A percentile compares a stretch with the other conserved stretches of the same genome.
Conservation (phyloP, 805 yeast species). For the Blastobotrys americana region DNA sequence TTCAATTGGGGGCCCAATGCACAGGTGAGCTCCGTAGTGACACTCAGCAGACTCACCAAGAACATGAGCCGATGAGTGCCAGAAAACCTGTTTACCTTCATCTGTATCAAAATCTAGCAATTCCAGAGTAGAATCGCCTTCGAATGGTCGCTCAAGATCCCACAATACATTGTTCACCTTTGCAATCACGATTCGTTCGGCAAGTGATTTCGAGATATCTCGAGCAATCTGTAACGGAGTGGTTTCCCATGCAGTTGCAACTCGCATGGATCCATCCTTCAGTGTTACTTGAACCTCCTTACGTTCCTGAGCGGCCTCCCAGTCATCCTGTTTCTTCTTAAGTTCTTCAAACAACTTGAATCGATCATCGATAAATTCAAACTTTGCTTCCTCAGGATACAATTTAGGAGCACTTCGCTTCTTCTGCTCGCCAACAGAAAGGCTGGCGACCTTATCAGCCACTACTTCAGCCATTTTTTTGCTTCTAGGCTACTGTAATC, state of each 20-base stretch:
- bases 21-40: slow-evolving; percentile 87
- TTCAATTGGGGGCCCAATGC: slow-evolving; percentile 93
- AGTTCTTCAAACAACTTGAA: slow-evolving; percentile 70
- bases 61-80: slow-evolving; percentile 99
- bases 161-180: slow-evolving; percentile 86
- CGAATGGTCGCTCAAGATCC: slow-evolving; percentile 94
- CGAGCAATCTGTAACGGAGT: slow-evolving; percentile 81
- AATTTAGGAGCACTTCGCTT: slow-evolving; percentile 5
- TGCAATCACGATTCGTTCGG: slow-evolving; percentile 84
- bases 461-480: slow-evolving; percentile 5
- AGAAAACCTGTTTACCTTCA: slow-evolving; percentile 94
- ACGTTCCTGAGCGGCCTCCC: slow-evolving; percentile 53
- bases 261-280: slow-evolving; percentile 76
- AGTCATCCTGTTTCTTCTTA: slow-evolving; percentile 68
- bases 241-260: slow-evolving; percentile 83
- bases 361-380: slow-evolving; percentile 78
- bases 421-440: slow-evolving; percentile 8
- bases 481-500: no score
- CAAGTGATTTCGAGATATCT: slow-evolving; percentile 76
- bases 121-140: slow-evolving; percentile 59
- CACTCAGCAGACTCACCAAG: slow-evolving; percentile 98
- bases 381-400: slow-evolving; percentile 53
- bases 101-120: slow-evolving; percentile 85
- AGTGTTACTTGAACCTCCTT: slow-evolving; percentile 70
- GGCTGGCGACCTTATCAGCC: slow-evolving; percentile 10